Percentiles rank a stretch among this genome's conserved stretches.
Evolutionary conservation across 352 stramenopile genomes (phyloP).

Genomic region (Globisporangium acanthophoron): DNA sequence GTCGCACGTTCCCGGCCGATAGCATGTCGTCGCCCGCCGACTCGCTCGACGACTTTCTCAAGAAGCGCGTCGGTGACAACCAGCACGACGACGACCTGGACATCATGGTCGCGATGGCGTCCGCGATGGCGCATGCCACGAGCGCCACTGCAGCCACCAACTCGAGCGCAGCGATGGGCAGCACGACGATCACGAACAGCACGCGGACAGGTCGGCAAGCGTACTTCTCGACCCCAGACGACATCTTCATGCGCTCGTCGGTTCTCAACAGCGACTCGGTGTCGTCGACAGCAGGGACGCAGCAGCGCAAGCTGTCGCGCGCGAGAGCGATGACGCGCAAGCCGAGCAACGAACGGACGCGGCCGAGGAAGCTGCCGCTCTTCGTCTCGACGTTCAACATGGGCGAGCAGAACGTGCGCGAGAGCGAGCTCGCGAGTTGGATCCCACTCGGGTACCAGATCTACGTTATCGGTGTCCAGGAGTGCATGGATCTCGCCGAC

Average conservation of each 20-base stretch:
- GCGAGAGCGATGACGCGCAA: neutral
- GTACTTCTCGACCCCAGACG: slow-evolving; percentile 7
- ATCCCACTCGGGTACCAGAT: slow-evolving; percentile 34
- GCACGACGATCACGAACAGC: slow-evolving; percentile 1
- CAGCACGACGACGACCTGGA: slow-evolving; percentile 17
- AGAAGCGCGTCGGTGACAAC: slow-evolving; percentile 17
- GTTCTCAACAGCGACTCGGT: slow-evolving; percentile 4
- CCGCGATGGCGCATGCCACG: neutral
- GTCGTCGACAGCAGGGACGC: neutral
- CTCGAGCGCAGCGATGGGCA: neutral
- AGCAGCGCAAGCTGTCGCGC: slow-evolving; percentile 5
- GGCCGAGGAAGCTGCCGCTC: slow-evolving; percentile 46
- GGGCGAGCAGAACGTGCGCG: slow-evolving; percentile 65
- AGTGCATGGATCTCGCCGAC: slow-evolving; percentile 84
- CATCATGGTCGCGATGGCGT: slow-evolving; percentile 10
- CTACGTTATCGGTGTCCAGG: slow-evolving; percentile 24
- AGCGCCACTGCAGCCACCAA: neutral
- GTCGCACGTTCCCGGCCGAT: slow-evolving; percentile 27
- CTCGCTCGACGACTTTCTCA: slow-evolving; percentile 24
- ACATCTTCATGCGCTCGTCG: slow-evolving; percentile 14
- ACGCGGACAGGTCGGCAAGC: neutral
- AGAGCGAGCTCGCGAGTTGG: slow-evolving; percentile 60
- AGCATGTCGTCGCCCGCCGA: slow-evolving; percentile 43
- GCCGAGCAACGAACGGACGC: slow-evolving; percentile 6
- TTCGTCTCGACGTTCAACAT: slow-evolving; percentile 87